Evolutionary conservation across 257 asterid genomes (phyloP), one percentile per base, ranked within the genome.

Genomic region (Solanum neorickii): DNA sequence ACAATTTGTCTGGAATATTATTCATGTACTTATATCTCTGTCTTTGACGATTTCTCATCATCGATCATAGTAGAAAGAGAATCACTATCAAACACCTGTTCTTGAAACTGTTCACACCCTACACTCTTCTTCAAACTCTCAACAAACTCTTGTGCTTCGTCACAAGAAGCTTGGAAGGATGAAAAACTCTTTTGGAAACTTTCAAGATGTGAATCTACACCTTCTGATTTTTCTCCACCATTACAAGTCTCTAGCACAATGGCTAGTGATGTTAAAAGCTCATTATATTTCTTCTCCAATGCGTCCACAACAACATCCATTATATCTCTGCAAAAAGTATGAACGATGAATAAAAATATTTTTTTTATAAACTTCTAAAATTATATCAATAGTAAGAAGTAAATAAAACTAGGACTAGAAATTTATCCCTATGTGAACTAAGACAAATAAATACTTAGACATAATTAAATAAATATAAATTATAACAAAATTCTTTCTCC

Each of bases 261-360:
- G 9, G 82, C 29, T 12, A 84, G 42, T 46, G 76, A 86, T 2
- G 83, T 85, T 20, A 87, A 78, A 41, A 87, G 46, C 39, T 89
- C 89, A 5, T 70, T 12, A 10, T 88, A 86, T 27, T 90, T 87
- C 25, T 14, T 70, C 5, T 87, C 88, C 18, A 90, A 5, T 9
- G 92, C 80, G 25, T 88, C 83, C 20, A 90, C 86, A 6, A 84
- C 12, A 20, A 15, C 76, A 37, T 90, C 89, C 90, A 90, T 90
- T 6, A 14, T 25, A 10, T 21, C 31, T 42, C 83, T 77, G 49
- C 74, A 89, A 25, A 49, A 25, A 25, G 4, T 12, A 39, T 7
- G 7, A 42, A 42, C 12, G 3, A 0, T 52, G 0, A 52, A 52
- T 16, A 21, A 52, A 52, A 52, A 52, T 52, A 52, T 16, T 52